Evolutionary conservation across 139 green algal genomes (phyloP).

Genomic region (Chlamydomonas eustigma): DNA sequence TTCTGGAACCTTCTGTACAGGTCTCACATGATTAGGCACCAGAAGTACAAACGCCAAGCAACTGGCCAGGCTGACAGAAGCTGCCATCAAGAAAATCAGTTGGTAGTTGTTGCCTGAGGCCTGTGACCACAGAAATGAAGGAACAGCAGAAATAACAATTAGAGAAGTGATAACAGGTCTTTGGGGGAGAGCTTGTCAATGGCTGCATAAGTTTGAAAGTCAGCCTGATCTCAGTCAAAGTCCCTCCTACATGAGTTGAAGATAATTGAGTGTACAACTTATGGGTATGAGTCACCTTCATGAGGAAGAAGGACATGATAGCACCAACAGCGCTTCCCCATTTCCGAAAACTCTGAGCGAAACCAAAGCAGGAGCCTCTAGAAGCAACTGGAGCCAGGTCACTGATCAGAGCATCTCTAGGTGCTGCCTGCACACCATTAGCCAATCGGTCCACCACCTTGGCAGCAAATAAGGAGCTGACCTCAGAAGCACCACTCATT

Average conservation of each 20-base stretch:
- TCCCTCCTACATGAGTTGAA: too few species aligned
- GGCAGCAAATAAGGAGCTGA: slow-evolving; percentile 41
- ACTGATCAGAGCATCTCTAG: slow-evolving; percentile 55
- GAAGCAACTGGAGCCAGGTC: slow-evolving; percentile 43
- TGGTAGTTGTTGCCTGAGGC: slow-evolving; percentile 60
- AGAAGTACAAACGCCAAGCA: slow-evolving; percentile 43
- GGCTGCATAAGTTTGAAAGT: too few species aligned
- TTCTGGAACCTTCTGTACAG: background rate
- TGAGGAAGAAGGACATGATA: slow-evolving; percentile 47
- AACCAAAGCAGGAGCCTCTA: slow-evolving; percentile 53
- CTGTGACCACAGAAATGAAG: background rate
- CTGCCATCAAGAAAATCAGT: slow-evolving; percentile 52
- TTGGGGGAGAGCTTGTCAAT: too few species aligned
- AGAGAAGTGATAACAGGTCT: too few species aligned
- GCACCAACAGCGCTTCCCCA: slow-evolving; percentile 52
- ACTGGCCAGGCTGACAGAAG: slow-evolving; percentile 27
- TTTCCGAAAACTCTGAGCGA: slow-evolving; percentile 58
- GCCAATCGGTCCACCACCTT: slow-evolving; percentile 57
- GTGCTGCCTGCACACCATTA: slow-evolving; percentile 58
- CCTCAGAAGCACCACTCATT: slow-evolving; percentile 31
- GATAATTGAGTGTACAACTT: too few species aligned
- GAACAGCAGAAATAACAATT: too few species aligned
- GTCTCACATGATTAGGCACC: slow-evolving; percentile 40
- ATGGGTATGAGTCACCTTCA: too few species aligned
- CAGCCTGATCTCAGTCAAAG: too few species aligned